Evolutionary conservation across 164 flowering plant genomes (phyloP).

Genomic region (Kingdonia uniflora): DNA sequence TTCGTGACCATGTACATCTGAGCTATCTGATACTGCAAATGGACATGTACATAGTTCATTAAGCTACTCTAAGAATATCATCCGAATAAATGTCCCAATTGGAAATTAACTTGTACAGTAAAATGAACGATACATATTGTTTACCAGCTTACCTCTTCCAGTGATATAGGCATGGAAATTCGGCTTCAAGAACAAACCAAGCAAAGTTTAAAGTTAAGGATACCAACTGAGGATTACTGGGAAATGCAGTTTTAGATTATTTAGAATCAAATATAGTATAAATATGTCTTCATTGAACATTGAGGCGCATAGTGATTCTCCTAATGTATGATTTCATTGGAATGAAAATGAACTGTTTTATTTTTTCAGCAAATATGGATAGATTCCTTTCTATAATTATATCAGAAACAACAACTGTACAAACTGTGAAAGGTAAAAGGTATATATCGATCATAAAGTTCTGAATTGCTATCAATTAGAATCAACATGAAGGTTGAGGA

Average conservation of each 20-base stretch:
- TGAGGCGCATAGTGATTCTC: no score
- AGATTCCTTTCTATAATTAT: no score
- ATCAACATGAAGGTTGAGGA: no score
- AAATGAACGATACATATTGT: background rate
- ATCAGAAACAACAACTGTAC: no score
- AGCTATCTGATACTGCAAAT: conserved; percentile 58
- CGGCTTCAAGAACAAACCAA: conserved; percentile 27
- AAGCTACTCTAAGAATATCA: background rate
- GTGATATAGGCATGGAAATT: conserved; percentile 49
- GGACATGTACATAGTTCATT: background rate
- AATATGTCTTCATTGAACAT: no score
- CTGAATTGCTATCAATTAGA: no score
- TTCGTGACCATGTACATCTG: conserved; percentile 60
- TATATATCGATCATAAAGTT: no score
- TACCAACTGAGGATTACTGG: no score
- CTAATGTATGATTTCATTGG: background rate
- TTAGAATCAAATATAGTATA: no score
- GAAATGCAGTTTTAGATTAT: no score
- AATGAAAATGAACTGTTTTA: background rate
- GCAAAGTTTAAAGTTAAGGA: conserved; percentile 16
- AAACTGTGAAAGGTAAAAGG: no score
- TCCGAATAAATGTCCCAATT: background rate
- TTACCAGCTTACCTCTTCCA: conserved; percentile 34
- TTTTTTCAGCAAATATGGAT: background rate
- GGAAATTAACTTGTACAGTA: background rate